A percentile compares a stretch with the other conserved stretches of the same genome.
phyloP scores from a whole-genome alignment of 2,329 filamentous ascomycete genomes.

The Xylaria sp. region DNA sequence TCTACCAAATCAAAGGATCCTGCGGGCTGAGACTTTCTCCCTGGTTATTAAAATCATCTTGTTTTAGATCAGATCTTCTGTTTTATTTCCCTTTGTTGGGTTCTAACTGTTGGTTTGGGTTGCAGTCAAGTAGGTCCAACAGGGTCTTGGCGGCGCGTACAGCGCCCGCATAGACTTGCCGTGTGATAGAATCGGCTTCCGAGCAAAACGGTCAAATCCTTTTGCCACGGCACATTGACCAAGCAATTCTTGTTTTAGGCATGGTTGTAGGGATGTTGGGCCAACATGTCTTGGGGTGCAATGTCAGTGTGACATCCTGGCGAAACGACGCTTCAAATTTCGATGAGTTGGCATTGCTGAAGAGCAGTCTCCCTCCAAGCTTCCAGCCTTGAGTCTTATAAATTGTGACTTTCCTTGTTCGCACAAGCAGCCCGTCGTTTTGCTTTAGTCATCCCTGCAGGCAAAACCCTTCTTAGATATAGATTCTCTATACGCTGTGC shows the following conservation, averaged over 20 bases:
- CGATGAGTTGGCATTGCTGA: slow-evolving; percentile 6
- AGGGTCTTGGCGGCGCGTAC: not conserved
- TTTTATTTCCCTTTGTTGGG: not conserved
- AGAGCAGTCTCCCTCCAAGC: slow-evolving; percentile 2
- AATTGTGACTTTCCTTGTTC: slow-evolving; percentile 3
- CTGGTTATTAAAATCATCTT: not conserved
- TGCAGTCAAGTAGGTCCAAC: not conserved
- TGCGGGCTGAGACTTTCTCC: not conserved
- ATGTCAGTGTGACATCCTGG: not conserved
- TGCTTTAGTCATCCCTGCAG: not conserved
- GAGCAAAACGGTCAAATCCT: not conserved
- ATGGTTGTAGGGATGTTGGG: slow-evolving; percentile 5
- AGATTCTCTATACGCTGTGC: not conserved
- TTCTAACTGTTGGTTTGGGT: not conserved
- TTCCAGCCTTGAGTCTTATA: slow-evolving; percentile 2
- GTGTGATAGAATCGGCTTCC: not conserved
- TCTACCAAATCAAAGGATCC: slow-evolving; percentile 1
- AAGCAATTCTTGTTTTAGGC: slow-evolving; percentile 1
- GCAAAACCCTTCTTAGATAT: slow-evolving; percentile 1
- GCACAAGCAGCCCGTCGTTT: not conserved
- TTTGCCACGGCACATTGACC: not conserved
- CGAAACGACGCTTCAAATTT: slow-evolving; percentile 1
- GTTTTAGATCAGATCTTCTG: not conserved
- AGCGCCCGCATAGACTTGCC: not conserved
- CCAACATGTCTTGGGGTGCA: slow-evolving; percentile 3